phyloP scores from a whole-genome alignment of 1,284 basidiomycete genomes.

The Meira miltonrushii region DNA sequence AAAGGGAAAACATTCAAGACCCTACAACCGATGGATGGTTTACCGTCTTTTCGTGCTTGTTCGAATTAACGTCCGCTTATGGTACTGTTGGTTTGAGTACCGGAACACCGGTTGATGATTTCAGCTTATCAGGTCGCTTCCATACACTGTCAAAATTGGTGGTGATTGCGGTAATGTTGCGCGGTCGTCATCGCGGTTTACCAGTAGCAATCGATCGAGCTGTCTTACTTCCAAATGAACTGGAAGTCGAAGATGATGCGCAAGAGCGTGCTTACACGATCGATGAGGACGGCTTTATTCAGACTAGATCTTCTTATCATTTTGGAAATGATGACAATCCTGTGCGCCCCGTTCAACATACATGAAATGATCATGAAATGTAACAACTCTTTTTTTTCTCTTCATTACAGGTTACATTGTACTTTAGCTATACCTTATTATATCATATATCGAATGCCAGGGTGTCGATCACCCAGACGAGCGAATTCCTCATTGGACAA shows the following conservation, averaged over 20 bases:
- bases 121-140: constrained; percentile 74
- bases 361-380: too few species aligned
- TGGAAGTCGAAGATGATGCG: constrained; percentile 34
- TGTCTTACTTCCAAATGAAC: constrained; percentile 51
- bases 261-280: not conserved
- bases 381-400: too few species aligned
- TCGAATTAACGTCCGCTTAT: constrained; percentile 76
- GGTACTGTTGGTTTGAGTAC: constrained; percentile 58
- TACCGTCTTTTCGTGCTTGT: constrained; percentile 59
- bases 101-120: constrained; percentile 65
- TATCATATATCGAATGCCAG: too few species aligned
- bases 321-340: too few species aligned
- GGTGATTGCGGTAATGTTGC: constrained; percentile 73
- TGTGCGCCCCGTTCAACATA: too few species aligned
- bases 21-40: constrained; percentile 37
- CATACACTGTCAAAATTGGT: constrained; percentile 79
- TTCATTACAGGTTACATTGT: too few species aligned
- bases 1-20: constrained; percentile 43
- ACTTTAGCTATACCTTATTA: too few species aligned
- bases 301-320: not conserved
- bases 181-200: constrained; percentile 81
- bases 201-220: constrained; percentile 76
- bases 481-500: too few species aligned
- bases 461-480: too few species aligned
- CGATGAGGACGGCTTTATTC: constrained; percentile 1